Conservation (phyloP, 768 basidiomycete species). For the Mycena belliarum region DNA sequence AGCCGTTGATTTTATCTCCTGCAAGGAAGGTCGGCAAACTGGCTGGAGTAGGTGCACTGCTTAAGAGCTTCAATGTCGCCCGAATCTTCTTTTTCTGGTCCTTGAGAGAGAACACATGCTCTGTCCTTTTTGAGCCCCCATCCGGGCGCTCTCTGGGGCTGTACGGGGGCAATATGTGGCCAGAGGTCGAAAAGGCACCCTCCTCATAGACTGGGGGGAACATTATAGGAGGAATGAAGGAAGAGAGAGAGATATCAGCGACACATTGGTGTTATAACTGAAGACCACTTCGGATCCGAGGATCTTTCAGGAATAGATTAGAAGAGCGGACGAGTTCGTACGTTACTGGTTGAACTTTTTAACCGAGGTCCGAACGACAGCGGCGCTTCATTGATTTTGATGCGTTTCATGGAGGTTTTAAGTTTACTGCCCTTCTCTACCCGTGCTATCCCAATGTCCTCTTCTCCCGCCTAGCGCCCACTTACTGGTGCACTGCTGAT, state of each 20-base stretch:
- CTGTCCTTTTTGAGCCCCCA: conserved; percentile 5
- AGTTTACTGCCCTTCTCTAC: too few relatives aligned
- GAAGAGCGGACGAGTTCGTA: background rate
- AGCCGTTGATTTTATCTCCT: conserved; percentile 12
- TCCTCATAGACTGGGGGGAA: conserved; percentile 11
- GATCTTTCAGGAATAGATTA: too few relatives aligned
- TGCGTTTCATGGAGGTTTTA: too few relatives aligned
- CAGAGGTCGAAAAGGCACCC: background rate
- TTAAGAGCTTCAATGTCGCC: conserved; percentile 7
- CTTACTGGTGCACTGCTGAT: too few relatives aligned
- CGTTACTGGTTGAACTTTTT: too few relatives aligned
- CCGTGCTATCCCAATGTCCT: too few relatives aligned
- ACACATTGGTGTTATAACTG: background rate
- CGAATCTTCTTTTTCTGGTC: conserved; percentile 9
- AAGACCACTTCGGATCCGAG: background rate
- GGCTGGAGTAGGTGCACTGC: conserved; percentile 7
- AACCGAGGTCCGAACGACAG: too few relatives aligned
- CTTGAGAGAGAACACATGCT: conserved; percentile 13
- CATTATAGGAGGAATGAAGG: background rate
- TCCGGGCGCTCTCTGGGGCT: background rate
- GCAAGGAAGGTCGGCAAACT: conserved; percentile 13
- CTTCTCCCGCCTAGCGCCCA: too few relatives aligned
- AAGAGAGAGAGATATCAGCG: background rate
- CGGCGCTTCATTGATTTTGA: too few relatives aligned
- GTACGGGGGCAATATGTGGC: conserved; percentile 14